Conservation (phyloP, 495 filamentous ascomycete genomes). For the Polyplosphaeria fusca region DNA sequence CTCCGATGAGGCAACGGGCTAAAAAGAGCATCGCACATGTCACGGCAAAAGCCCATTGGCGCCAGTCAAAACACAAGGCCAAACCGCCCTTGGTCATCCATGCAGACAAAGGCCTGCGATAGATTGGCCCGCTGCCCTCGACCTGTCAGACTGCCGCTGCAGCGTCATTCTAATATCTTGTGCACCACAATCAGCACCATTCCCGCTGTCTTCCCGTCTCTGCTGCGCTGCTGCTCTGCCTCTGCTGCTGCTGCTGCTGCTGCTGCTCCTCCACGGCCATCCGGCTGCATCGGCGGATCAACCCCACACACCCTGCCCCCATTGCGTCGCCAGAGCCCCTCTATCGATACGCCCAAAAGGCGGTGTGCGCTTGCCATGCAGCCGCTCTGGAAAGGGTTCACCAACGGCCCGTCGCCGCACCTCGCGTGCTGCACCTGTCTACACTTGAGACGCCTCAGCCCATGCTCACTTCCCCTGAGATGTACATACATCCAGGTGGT, state of each 20-base stretch:
- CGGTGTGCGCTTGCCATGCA: slow-evolving; percentile 14
- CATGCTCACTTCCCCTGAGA: no score
- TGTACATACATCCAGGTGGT: background rate
- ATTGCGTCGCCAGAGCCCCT: slow-evolving; percentile 23
- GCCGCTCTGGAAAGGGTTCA: slow-evolving; percentile 14
- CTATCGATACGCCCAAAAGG: slow-evolving; percentile 22
- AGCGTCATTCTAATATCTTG: slow-evolving; percentile 14
- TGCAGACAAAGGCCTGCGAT: slow-evolving; percentile 5
- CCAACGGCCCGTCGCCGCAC: slow-evolving; percentile 7
- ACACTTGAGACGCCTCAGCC: background rate
- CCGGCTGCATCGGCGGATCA: background rate
- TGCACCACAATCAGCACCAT: background rate
- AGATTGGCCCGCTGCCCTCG: background rate
- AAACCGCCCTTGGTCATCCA: slow-evolving; percentile 4
- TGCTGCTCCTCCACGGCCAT: background rate
- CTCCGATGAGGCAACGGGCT: slow-evolving; percentile 18
- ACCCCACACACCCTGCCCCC: background rate
- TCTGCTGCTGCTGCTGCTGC: background rate
- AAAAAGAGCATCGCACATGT: slow-evolving; percentile 8
- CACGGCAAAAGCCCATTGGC: slow-evolving; percentile 26
- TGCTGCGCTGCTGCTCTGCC: no score
- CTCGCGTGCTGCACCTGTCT: background rate
- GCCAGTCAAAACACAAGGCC: slow-evolving; percentile 25
- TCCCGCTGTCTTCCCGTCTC: background rate
- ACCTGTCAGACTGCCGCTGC: background rate